A percentile compares a stretch with the other conserved stretches of the same genome.
These are phyloP conservation scores for Panellus pusillus DNA, from an alignment of 768 basidiomycete species.

Conservation along the genomic window DNA sequence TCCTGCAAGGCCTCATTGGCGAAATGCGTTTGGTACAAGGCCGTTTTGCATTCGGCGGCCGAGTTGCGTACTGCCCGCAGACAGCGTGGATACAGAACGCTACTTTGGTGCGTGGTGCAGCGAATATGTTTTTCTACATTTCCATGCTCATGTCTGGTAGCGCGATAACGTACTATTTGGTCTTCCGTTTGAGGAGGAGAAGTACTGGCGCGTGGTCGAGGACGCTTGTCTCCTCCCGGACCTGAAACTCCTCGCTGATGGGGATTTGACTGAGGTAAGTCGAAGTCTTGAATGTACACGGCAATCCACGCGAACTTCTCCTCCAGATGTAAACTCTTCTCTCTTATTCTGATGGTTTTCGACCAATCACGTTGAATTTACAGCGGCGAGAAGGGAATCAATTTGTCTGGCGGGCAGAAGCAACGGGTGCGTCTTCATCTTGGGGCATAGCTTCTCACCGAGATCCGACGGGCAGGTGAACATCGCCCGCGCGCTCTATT, in stretches of 20 bases:
- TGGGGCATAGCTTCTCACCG: no score
- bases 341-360: not conserved
- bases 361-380: no score
- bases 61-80: conserved; percentile 70
- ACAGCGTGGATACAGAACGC: conserved; percentile 78
- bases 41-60: conserved; percentile 56
- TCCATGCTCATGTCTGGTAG: conserved; percentile 28
- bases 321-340: conserved; percentile 35
- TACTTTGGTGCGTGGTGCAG: conserved; percentile 45
- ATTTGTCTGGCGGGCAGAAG: conserved; percentile 66
- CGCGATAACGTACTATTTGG: conserved; percentile 72
- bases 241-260: conserved; percentile 62
- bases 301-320: no score
- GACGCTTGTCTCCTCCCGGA: conserved; percentile 62
- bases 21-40: conserved; percentile 65
- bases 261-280: conserved; percentile 74
- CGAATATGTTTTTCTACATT: not conserved
- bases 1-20: conserved; percentile 64
- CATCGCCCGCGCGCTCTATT: no score
- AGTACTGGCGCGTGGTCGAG: conserved; percentile 65
- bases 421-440: conserved; percentile 42
- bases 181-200: conserved; percentile 57
- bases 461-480: no score
- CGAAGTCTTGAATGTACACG: no score
- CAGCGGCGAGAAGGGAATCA: conserved; percentile 41